Conservation (phyloP, 2,329 filamentous ascomycete species). For the Cladophialophora chaetospira region DNA sequence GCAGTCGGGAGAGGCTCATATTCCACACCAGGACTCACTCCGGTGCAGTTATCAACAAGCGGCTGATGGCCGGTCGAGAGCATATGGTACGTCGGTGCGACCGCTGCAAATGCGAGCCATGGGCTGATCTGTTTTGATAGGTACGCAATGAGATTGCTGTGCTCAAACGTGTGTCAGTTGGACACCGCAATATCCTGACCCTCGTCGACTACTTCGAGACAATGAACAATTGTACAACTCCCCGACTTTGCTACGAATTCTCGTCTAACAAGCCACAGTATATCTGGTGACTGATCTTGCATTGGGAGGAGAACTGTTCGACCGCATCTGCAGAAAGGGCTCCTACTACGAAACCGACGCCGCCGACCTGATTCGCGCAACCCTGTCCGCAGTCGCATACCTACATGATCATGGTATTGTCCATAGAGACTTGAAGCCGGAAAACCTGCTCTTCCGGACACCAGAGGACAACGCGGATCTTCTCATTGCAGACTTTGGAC, state of each 20-base stretch:
- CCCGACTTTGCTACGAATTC: background rate
- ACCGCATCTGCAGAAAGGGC: slow-evolving; percentile 97
- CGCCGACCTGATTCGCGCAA: slow-evolving; percentile 90
- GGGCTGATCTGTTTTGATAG: too few species aligned
- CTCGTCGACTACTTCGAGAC: slow-evolving; percentile 99
- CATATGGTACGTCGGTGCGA: slow-evolving; percentile 72
- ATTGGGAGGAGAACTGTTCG: slow-evolving; percentile 93
- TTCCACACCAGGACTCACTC: slow-evolving; percentile 1
- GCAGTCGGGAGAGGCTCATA: background rate
- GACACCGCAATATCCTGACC: slow-evolving; percentile 96
- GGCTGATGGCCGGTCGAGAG: slow-evolving; percentile 93
- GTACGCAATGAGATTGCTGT: slow-evolving; percentile 98
- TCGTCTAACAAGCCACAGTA: slow-evolving; percentile 51
- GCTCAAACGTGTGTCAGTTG: slow-evolving; percentile 97
- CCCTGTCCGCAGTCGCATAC: slow-evolving; percentile 95
- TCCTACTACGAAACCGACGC: slow-evolving; percentile 98
- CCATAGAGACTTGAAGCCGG: slow-evolving; percentile 94
- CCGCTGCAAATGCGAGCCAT: too few species aligned
- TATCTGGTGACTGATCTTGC: slow-evolving; percentile 97
- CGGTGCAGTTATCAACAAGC: slow-evolving; percentile 84
- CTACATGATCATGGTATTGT: slow-evolving; percentile 98
- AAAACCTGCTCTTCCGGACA: slow-evolving; percentile 94
- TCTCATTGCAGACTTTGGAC: slow-evolving; percentile 93
- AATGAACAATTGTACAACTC: slow-evolving; percentile 79
- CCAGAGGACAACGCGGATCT: slow-evolving; percentile 97